phyloP scores from a whole-genome alignment of 371 early-diverging fungal genomes.

The Mucor indicus region DNA sequence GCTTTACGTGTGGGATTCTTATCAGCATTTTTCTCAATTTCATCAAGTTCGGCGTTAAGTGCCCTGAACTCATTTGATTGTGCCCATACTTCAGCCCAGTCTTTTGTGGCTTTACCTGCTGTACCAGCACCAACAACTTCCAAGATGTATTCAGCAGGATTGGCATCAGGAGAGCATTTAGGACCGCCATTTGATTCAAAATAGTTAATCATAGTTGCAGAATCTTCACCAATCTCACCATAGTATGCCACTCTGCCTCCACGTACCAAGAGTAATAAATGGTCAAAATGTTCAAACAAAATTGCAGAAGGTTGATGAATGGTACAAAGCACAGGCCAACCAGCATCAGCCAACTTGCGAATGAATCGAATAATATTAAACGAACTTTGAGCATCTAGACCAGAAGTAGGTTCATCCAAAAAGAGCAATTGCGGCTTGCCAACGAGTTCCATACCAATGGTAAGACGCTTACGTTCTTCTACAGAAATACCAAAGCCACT shows the following conservation, averaged over 20 bases:
- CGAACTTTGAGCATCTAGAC: slow-evolving; percentile 66
- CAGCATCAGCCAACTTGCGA: slow-evolving; percentile 66
- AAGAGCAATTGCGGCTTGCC: slow-evolving; percentile 75
- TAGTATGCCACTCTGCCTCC: slow-evolving; percentile 76
- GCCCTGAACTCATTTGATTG: slow-evolving; percentile 39
- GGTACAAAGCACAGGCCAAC: slow-evolving; percentile 71
- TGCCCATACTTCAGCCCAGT: slow-evolving; percentile 67
- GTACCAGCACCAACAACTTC: slow-evolving; percentile 64
- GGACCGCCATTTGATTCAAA: slow-evolving; percentile 65
- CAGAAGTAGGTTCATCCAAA: slow-evolving; percentile 88
- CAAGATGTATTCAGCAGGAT: slow-evolving; percentile 39
- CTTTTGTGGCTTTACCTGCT: slow-evolving; percentile 49
- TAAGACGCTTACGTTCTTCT: slow-evolving; percentile 65
- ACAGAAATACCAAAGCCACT: slow-evolving; percentile 59
- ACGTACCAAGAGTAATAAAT: slow-evolving; percentile 71
- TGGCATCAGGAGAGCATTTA: slow-evolving; percentile 51
- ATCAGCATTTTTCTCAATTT: slow-evolving; percentile 23
- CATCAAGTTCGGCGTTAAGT: slow-evolving; percentile 29
- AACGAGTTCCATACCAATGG: slow-evolving; percentile 71
- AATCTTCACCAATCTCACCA: slow-evolving; percentile 66
- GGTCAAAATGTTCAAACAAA: slow-evolving; percentile 81
- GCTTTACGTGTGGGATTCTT: slow-evolving; percentile 15
- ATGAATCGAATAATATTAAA: slow-evolving; percentile 73
- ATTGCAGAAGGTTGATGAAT: slow-evolving; percentile 86
- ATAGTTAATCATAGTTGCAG: slow-evolving; percentile 52